A percentile compares a stretch with the other conserved stretches of the same genome.
Evolutionary conservation across 768 basidiomycete species (phyloP).

Genomic region (Holtermannia corniformis): DNA sequence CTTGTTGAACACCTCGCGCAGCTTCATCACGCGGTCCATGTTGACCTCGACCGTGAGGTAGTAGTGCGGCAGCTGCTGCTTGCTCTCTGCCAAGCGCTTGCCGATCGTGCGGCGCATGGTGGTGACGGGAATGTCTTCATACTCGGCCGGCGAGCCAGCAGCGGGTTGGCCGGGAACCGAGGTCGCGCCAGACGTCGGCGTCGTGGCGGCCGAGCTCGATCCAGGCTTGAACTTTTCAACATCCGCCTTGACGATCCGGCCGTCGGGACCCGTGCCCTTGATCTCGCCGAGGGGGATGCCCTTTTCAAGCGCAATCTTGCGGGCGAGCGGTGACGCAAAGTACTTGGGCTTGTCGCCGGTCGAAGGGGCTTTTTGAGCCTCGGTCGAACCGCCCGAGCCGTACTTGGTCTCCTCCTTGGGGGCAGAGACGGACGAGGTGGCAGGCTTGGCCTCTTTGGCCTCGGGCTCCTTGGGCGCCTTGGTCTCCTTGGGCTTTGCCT

Average conservation of each 20-base stretch:
- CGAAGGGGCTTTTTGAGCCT: slow-evolving; percentile 28
- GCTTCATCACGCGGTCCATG: slow-evolving; percentile 73
- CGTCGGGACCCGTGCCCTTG: slow-evolving; percentile 87
- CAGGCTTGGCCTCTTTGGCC: slow-evolving; percentile 1
- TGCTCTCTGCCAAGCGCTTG: slow-evolving; percentile 77
- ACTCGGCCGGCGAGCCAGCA: slow-evolving; percentile 49
- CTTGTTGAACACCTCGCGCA: slow-evolving; percentile 88
- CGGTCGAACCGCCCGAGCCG: slow-evolving; percentile 26
- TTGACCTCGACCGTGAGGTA: slow-evolving; percentile 89
- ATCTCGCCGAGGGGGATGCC: slow-evolving; percentile 82
- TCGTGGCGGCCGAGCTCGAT: slow-evolving; percentile 43
- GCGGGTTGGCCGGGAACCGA: slow-evolving; percentile 48
- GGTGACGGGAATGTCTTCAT: slow-evolving; percentile 77
- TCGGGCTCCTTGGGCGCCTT: slow-evolving; percentile 6
- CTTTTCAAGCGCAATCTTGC: slow-evolving; percentile 89
- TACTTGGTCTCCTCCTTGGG: slow-evolving; percentile 55
- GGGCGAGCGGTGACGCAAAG: slow-evolving; percentile 90
- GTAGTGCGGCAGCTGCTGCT: slow-evolving; percentile 92
- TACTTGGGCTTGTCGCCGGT: slow-evolving; percentile 44
- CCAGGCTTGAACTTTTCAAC: slow-evolving; percentile 75
- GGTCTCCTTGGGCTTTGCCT: slow-evolving; percentile 43
- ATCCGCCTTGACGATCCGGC: slow-evolving; percentile 77
- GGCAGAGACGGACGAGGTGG: slow-evolving; percentile 19
- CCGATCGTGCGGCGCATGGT: slow-evolving; percentile 96
- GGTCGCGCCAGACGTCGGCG: slow-evolving; percentile 48